Base-by-base conservation (phyloP, 129 eudicot species). In the Ambrosia artemisiifolia region DNA sequence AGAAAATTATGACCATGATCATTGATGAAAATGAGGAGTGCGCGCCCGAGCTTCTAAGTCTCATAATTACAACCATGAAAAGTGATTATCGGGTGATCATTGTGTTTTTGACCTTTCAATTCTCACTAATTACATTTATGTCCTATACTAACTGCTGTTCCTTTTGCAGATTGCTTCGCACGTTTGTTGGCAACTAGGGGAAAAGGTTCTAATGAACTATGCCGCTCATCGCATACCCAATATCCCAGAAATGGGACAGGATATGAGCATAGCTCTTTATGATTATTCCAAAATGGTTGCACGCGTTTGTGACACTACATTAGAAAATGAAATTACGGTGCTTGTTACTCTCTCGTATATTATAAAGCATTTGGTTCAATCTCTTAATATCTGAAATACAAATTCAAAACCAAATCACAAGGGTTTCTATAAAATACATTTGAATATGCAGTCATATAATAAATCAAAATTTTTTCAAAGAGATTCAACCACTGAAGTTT, bases 171-270 rank as follows among this genome's bases (percentile, higher is more conserved):
- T 42, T 67, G 16, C 19, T 51, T 80, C 83, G 18, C 88, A 77
- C 68, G 36, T 56, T 49, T 50, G 86, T 35, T 85, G 83, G 83
- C 65, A 78, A 63, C 69, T 85, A 59, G 89, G 86, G 49, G 75
- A 68, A 33, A 78, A 70, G 60, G 81, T 84, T 17, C 35, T 84
- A 8, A 75, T 62, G 60, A 78, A 53, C 54, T 69, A 81, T 66
- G 51, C 73, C 54, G 64, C 53, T 60, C 56, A 56, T 24, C 79
- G 78, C 40, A 60, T 51, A 56, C 69, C 65, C n/a, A 72, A 43
- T 65, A 30, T 85, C 42, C 77, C 57, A 6, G 67, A 57, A 40
- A 69, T 66, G 44, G 73, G 82, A 48, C 24, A 5, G 6, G 56
- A 65, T 20, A 78, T 57, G 81, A 74, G 80, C 18, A 70, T 55